A percentile compares a stretch with the other conserved stretches of the same genome.
Conservation (phyloP, 345 rosid genomes). For the Isatis tinctoria region DNA sequence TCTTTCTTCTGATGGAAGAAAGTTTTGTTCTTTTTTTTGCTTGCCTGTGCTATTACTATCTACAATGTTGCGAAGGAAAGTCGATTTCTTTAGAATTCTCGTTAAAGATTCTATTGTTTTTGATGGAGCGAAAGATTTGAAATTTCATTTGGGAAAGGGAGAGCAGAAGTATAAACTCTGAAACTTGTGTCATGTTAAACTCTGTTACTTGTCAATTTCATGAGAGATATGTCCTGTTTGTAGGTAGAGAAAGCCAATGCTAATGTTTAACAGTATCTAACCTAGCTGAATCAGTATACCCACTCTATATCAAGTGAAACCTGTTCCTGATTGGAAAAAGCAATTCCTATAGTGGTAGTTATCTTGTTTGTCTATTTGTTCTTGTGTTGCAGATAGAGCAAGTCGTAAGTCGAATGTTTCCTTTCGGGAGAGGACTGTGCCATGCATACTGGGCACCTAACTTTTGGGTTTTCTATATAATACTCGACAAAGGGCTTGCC, state of each 20-base stretch:
- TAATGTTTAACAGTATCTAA: neutral
- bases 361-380: neutral
- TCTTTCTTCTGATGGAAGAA: neutral
- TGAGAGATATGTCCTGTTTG: neutral
- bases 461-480: slow-evolving; percentile 88
- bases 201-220: neutral
- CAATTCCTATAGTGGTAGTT: neutral
- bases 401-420: slow-evolving; percentile 81
- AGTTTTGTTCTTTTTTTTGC: neutral
- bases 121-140: neutral
- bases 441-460: slow-evolving; percentile 99
- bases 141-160: neutral
- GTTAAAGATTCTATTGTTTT: neutral
- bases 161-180: neutral
- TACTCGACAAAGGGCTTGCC: slow-evolving; percentile 69
- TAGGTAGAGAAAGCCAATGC: neutral
- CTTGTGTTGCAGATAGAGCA: slow-evolving; percentile 64
- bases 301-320: neutral
- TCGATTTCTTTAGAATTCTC: neutral
- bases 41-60: neutral
- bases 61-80: neutral
- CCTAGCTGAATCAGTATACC: neutral
- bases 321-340: neutral
- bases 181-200: neutral
- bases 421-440: slow-evolving; percentile 95